A percentile compares a stretch with the other conserved stretches of the same genome.
Evolutionary conservation across 768 basidiomycete species (phyloP).

Genomic region (Amyloporia xantha): DNA sequence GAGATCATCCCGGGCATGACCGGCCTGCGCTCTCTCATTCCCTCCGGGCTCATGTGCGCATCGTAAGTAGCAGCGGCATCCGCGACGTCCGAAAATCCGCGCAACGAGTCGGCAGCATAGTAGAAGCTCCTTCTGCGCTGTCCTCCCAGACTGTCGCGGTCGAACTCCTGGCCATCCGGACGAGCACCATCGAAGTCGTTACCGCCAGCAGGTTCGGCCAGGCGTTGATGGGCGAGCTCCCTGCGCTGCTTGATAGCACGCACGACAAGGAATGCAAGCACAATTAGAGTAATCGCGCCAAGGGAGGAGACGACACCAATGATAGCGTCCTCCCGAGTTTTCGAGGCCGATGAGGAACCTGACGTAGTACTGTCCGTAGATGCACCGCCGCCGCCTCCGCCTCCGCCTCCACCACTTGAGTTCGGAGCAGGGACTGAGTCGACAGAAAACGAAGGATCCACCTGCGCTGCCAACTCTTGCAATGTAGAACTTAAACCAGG

Average conservation of each 20-base stretch:
- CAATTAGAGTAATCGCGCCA: constrained; percentile 68
- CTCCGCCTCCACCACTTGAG: constrained; percentile 12
- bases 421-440: constrained; percentile 28
- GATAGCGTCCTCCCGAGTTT: constrained; percentile 72
- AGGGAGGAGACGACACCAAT: constrained; percentile 86
- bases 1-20: constrained; percentile 61
- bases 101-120: constrained; percentile 78
- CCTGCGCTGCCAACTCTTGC: constrained; percentile 53
- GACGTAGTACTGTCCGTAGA: constrained; percentile 21
- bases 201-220: constrained; percentile 45
- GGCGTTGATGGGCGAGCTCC: constrained; percentile 63
- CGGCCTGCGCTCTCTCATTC: constrained; percentile 52
- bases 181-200: constrained; percentile 35
- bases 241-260: constrained; percentile 60
- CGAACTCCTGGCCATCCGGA: constrained; percentile 67
- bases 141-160: constrained; percentile 68
- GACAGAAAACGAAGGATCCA: constrained; percentile 64
- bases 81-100: constrained; percentile 41
- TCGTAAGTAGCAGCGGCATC: constrained; percentile 27
- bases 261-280: constrained; percentile 66
- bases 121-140: constrained; percentile 76
- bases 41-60: constrained; percentile 28
- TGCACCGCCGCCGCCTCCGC: constrained; percentile 16
- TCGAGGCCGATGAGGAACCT: constrained; percentile 23
- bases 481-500: constrained; percentile 34